Base-by-base conservation (phyloP, 2,329 filamentous ascomycete genomes). In the Gaeumannomyces sp. region DNA sequence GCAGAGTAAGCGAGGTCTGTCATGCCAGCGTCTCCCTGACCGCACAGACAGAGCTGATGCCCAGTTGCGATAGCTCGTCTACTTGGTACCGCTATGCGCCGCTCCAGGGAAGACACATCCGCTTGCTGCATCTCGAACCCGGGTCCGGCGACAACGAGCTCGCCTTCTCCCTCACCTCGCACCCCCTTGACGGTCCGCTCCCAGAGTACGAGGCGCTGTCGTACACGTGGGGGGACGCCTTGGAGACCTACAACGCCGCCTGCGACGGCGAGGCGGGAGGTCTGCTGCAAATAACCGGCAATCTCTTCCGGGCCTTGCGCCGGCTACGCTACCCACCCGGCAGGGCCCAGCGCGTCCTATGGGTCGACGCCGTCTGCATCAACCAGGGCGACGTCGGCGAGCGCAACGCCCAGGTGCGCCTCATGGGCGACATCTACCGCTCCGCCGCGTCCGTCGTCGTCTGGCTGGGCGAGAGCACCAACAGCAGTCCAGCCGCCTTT, bases 351-450 rank as follows among this genome's bases (percentile, higher is more conserved):
- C 33, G 33, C 33, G 33, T 33, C 45, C 64, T 69, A 31, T 69
- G 68, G 68, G 64, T 69, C 57, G 68, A 69, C 45, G 65, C 67
- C 16, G 62, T 69, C 3, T 69, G 68, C 63, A 67, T 68, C 68
- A 66, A 69, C 61, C 68, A 68, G 63, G 22, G 38, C 19, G 65
- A 67, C 61, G 28, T 31, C 6, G 60, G 29, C 53, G 68, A 69
- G 56, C 65, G 66, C 33, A 61, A 57, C 22, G 45, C 35, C 11
- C 67, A 69, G 58, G 66, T 69, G 14, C 60, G 35, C 33, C 60
- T 62, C 50, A 69, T 69, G 68, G 45, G 61, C 16, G 61, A 35
- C 61, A 68, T 69, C 61, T 69, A 67, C 65, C 64, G 63, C 27
- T 45, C 25, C 29, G 65, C 66, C 16, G 33, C 27, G n/a, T 56